phyloP scores from a whole-genome alignment of 371 early-diverging fungal genomes.

The Zychaea mexicana region DNA sequence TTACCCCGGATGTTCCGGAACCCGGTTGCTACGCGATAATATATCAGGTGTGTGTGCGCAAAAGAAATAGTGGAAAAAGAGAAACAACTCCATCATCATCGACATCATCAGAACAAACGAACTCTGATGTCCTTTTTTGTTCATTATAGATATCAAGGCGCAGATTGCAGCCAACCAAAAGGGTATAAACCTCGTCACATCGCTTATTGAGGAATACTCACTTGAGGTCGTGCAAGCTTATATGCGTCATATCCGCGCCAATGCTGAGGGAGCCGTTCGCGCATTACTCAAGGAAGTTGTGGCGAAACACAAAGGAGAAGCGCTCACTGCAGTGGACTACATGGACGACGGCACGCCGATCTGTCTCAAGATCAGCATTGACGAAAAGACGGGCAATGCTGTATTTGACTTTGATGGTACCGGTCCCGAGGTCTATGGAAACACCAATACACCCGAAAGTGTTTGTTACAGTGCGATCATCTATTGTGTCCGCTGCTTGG shows the following conservation, averaged over 20 bases:
- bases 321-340: constrained; percentile 71
- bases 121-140: background rate
- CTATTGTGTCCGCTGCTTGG: constrained; percentile 91
- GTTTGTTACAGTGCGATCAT: constrained; percentile 87
- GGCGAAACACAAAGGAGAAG: constrained; percentile 38
- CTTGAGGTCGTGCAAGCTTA: constrained; percentile 91
- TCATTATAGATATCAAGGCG: constrained; percentile 81
- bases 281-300: constrained; percentile 67
- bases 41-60: constrained; percentile 57
- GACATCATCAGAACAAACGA: background rate
- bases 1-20: constrained; percentile 87
- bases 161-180: constrained; percentile 96
- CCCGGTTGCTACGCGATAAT: constrained; percentile 85
- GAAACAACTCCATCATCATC: background rate
- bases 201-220: constrained; percentile 83
- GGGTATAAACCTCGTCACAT: constrained; percentile 84
- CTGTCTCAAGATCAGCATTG: constrained; percentile 73
- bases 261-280: constrained; percentile 89
- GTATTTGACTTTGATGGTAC: constrained; percentile 94
- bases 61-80: background rate
- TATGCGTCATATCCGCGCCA: constrained; percentile 85
- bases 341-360: constrained; percentile 97
- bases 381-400: constrained; percentile 73
- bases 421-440: constrained; percentile 82
- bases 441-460: constrained; percentile 70